Evolutionary conservation across 2,329 filamentous ascomycete species (phyloP).

Genomic region (Hypoxylon sp.): DNA sequence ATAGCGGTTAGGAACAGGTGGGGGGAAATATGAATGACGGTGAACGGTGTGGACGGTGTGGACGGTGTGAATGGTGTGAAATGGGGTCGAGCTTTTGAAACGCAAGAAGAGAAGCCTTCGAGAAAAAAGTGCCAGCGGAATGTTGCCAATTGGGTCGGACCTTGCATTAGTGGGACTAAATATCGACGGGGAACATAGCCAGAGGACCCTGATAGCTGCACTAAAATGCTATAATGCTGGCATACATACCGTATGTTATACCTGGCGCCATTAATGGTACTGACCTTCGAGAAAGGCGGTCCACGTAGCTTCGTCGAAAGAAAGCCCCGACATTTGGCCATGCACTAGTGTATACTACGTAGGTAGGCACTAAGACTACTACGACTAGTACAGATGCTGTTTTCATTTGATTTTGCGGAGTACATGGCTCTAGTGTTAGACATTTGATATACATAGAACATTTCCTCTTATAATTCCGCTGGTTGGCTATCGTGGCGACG

Average conservation of each 20-base stretch:
- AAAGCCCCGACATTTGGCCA: slow-evolving; percentile 20
- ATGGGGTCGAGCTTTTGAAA: slow-evolving; percentile 40
- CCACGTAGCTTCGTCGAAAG: slow-evolving; percentile 22
- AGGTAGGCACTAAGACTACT: background rate
- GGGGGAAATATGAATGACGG: slow-evolving; percentile 37
- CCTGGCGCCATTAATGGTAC: slow-evolving; percentile 21
- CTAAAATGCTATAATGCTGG: slow-evolving; percentile 2
- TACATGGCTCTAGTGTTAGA: slow-evolving; percentile 29
- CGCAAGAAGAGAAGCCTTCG: slow-evolving; percentile 50
- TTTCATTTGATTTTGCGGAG: slow-evolving; percentile 35
- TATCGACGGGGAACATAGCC: slow-evolving; percentile 50
- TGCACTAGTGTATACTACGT: slow-evolving; percentile 27
- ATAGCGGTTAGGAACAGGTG: slow-evolving; percentile 20
- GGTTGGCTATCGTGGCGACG: slow-evolving; percentile 1
- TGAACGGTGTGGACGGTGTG: slow-evolving; percentile 9
- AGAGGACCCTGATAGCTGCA: slow-evolving; percentile 15
- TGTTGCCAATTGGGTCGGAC: slow-evolving; percentile 48
- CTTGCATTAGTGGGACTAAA: slow-evolving; percentile 46
- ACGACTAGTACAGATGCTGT: slow-evolving; percentile 28
- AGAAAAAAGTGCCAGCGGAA: slow-evolving; percentile 49
- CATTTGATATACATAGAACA: slow-evolving; percentile 14
- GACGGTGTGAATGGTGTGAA: slow-evolving; percentile 9
- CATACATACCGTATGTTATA: slow-evolving; percentile 20
- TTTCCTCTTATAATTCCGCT: slow-evolving; percentile 12
- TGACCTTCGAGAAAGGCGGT: slow-evolving; percentile 30